Evolutionary conservation across 2,329 filamentous ascomycete species (phyloP), one percentile per base, ranked within the genome.

Genomic region (Talaromyces verruculosus): DNA sequence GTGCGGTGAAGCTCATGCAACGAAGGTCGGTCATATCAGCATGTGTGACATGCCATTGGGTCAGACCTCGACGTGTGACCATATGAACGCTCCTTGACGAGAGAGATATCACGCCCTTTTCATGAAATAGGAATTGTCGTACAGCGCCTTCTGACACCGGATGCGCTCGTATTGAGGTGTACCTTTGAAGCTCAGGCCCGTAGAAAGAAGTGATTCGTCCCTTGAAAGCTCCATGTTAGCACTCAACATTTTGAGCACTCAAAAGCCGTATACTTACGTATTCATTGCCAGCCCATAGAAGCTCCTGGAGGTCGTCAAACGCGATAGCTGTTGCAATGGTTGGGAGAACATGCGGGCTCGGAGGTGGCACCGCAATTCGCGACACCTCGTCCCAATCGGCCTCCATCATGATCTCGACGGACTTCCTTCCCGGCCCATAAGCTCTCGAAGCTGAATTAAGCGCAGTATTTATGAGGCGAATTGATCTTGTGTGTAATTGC

Each of bases 1-100:
- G 93, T 33, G 91, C 93, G 1, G 92, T 96, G 75, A 96, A 97
- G 76, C 91, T 94, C 93, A 98, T 98, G 78, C 95, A 98, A 71
- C 88, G 88, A 69, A 99, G 82, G 74, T 97, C 92, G 69, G 85
- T 88, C 89, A 98, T 96, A 65, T 90, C 89, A 49, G 77, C 86
- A 69, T 86, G 93, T 84, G 84, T 87, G 68, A 97, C 84, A 78
- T 97, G 93, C 93, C 95, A 98, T 82, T 95, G 84, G 62, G 93
- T 88, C 65, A 91, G 81, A 1, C 95, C 95, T 68, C 91, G 87
- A 64, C 95, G 87, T 67, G 87, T 85, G n/a, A 93, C 88, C 84
- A 97, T 92, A 79, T 99, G 95, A 13, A 98, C 84, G 76, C 93
- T 92, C 69, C 88, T 89, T 41, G 89, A 84, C 3, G 93, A 92